Base-by-base conservation (phyloP, 176 grass and related monocot genomes). In the Raddia guianensis region DNA sequence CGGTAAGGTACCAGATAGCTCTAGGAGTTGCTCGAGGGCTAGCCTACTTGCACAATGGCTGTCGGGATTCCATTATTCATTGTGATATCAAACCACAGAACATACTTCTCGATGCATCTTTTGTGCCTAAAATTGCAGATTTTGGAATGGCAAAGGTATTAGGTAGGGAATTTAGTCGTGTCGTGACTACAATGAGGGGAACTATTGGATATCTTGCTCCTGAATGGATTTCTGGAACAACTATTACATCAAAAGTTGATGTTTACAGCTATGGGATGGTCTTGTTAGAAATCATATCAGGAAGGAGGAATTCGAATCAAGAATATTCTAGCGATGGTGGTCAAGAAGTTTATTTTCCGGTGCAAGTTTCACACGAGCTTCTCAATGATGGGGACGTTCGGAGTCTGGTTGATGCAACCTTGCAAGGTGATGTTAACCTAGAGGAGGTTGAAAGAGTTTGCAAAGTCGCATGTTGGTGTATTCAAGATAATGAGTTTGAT, bases 381-480 rank as follows among this genome's bases (percentile, higher is more conserved):
- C 57, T 69, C 0, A 6, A 76, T 27, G 27, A 27, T 15, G 80
- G 85, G n/a, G 50, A 37, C 0, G 18, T 83, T 15, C 0, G 14
- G 3, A 84, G 56, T 57, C 12, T 87, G 37, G 42, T 88, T 18
- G 86, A 88, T 74, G 40, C 8, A 19, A 45, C 47, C 15, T 42
- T 88, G 75, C 33, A 68, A 44, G 64, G 51, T 7, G 62, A 87
- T 7, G 43, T 49, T 7, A 16, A 81, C 44, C 10, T 76, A 2
- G 66, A 80, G n/a, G 56, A 91, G 43, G 80, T 58, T 8, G 80
- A 90, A 79, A 86, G 74, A 32, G 62, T 63, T 49, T 86, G 70
- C 63, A 86, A 69, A 52, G 8, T 80, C 0, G 84, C 84, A 11
- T 86, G 83, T 73, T 90, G 88, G 88, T 90, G 84, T n/a, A 86